Base-by-base conservation (phyloP, 352 stramenopile species). In the Phytophthora sp. region DNA sequence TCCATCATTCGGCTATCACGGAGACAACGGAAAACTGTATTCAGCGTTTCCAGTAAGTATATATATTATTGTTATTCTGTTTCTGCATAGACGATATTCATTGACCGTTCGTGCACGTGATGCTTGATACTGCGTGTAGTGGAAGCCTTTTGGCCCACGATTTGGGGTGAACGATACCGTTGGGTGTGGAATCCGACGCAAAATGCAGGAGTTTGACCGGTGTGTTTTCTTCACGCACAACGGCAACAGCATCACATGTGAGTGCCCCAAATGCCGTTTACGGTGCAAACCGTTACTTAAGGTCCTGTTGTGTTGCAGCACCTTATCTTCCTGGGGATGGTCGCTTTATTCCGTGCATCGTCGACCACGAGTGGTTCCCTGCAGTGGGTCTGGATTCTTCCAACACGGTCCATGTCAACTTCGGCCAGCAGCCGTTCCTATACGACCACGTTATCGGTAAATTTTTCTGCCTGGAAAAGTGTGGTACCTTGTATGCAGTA, bases 361-460 rank as follows among this genome's bases (percentile, higher is more conserved):
- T 51, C 24, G 50, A 56, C n/a, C 43, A 58, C 10, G 66, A 72
- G 4, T 87, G 87, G 75, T 96, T 86, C 42, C 88, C 88, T 11
- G 82, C 88, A 0, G 83, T 96, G 4, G 88, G 88, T 5, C 32
- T 96, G 11, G 88, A 95, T 45, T 89, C 82, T 0, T 54, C 77
- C 2, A 78, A 91, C 27, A 74, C 69, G 0, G 71, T 96, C 11
- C 78, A 87, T 32, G 77, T 95, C 21, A 96, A 96, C 63, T 92
- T 90, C 52, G 86, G 87, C 1, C 79, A 87, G 50, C 70, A 87
- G 18, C 88, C 87, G 2, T 91, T 92, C 41, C 55, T 48, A 20
- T 55, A 59, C 15, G 87, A 84, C 55, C 44, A 74, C 15, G 66
- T 62, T 6, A 68, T 84, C 24, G 72, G 69, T 50, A 46, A 28